Percentiles rank a stretch among this genome's conserved stretches.
phyloP scores from a whole-genome alignment of 805 yeast species.

The Maudiozyma saulgeensis region DNA sequence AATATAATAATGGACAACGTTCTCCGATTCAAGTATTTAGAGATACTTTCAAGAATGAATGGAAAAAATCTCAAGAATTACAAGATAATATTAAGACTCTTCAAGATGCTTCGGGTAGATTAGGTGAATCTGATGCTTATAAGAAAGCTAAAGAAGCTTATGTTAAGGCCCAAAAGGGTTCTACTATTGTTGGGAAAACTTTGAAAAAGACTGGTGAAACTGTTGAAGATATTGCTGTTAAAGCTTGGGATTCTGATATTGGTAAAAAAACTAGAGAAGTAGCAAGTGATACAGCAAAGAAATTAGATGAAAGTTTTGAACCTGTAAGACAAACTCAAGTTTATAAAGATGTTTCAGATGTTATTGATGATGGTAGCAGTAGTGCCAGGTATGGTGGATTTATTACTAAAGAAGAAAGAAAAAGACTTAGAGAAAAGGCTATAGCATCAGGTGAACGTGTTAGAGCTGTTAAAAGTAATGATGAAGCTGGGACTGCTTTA shows the following conservation, averaged over 20 bases:
- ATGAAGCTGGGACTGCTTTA: slow-evolving; percentile 72
- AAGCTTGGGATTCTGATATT: slow-evolving; percentile 94
- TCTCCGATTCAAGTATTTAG: slow-evolving; percentile 86
- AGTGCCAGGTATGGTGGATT: slow-evolving; percentile 87
- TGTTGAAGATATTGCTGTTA: slow-evolving; percentile 78
- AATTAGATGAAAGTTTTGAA: slow-evolving; percentile 75
- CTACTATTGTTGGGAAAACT: slow-evolving; percentile 61
- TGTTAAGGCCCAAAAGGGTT: slow-evolving; percentile 67
- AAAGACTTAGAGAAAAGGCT: slow-evolving; percentile 56
- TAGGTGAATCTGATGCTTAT: slow-evolving; percentile 90
- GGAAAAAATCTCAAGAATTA: slow-evolving; percentile 81
- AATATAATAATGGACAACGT: slow-evolving; percentile 3
- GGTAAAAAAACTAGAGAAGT: slow-evolving; percentile 83
- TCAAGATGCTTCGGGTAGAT: slow-evolving; percentile 89
- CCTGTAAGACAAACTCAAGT: slow-evolving; percentile 88
- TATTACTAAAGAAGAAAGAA: slow-evolving; percentile 74
- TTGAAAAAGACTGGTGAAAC: slow-evolving; percentile 86
- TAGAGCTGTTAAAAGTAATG: slow-evolving; percentile 65
- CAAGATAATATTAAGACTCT: slow-evolving; percentile 89
- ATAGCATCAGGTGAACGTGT: slow-evolving; percentile 49
- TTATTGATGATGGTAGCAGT: slow-evolving; percentile 84
- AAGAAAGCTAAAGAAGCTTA: slow-evolving; percentile 89
- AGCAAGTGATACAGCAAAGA: slow-evolving; percentile 73
- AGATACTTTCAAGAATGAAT: slow-evolving; percentile 84
- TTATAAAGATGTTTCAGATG: slow-evolving; percentile 80